phyloP scores from a whole-genome alignment of 2,329 filamentous ascomycete species.

The Fusarium sp. region DNA sequence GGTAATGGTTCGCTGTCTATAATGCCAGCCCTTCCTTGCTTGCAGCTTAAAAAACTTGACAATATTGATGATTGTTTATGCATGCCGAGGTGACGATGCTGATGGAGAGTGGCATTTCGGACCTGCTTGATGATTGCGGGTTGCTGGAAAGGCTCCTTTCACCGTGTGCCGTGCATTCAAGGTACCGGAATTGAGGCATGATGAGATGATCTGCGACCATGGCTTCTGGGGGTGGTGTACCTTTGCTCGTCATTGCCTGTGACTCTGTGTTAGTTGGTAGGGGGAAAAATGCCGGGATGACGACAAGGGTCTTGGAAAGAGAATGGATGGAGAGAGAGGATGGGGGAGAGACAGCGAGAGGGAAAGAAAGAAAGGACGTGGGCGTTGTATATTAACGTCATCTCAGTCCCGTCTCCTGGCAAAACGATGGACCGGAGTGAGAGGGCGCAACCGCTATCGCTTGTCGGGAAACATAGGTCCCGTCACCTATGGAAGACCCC shows the following conservation, averaged over 20 bases:
- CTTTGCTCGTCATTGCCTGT: conserved; percentile 31
- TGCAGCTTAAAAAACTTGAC: background rate
- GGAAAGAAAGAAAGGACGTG: conserved; percentile 24
- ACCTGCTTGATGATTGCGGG: background rate
- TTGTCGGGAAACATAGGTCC: conserved; percentile 4
- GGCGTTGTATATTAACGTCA: conserved; percentile 15
- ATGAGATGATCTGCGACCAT: conserved; percentile 36
- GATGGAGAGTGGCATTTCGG: background rate
- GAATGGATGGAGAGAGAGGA: background rate
- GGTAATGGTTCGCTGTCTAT: conserved; percentile 16
- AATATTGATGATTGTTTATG: background rate
- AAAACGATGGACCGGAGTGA: background rate
- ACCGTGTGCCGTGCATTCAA: background rate
- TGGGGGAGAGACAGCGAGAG: background rate
- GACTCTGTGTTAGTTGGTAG: conserved; percentile 10
- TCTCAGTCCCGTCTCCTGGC: background rate
- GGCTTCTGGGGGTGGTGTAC: conserved; percentile 24
- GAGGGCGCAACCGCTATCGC: conserved; percentile 13
- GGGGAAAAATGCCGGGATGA: conserved; percentile 24
- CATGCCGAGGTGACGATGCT: conserved; percentile 11
- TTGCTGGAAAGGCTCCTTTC: background rate
- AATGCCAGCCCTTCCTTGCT: conserved; percentile 1
- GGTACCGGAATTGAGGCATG: conserved; percentile 7
- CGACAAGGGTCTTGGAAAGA: conserved; percentile 23
- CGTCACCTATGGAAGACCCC: conserved; percentile 3